Conservation (phyloP, 2,329 filamentous ascomycete species). For the Bipolaris cookei region DNA sequence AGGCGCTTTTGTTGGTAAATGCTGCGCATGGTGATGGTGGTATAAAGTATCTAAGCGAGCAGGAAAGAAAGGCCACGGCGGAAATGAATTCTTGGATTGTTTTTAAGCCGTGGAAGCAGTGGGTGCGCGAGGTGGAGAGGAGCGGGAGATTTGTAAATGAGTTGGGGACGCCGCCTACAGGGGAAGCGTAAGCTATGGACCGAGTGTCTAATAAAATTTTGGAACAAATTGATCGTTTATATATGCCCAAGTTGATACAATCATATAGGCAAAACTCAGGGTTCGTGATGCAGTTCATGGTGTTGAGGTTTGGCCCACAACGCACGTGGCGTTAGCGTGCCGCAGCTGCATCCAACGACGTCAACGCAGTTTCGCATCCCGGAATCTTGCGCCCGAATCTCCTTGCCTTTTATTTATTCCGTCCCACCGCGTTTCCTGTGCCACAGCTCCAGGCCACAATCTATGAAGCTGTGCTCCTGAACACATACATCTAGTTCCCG, state of each 20-base stretch:
- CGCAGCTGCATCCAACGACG: constrained; percentile 21
- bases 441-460: background rate
- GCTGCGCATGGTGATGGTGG: constrained; percentile 27
- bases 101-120: constrained; percentile 49
- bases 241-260: too few relatives aligned
- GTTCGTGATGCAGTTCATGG: constrained; percentile 1
- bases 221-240: too few relatives aligned
- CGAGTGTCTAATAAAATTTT: background rate
- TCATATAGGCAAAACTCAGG: background rate
- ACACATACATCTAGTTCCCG: background rate
- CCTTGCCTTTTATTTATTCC: constrained; percentile 2
- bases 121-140: constrained; percentile 47
- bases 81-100: constrained; percentile 40
- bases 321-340: constrained; percentile 26
- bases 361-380: constrained; percentile 11
- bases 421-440: background rate
- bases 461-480: background rate
- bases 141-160: constrained; percentile 45
- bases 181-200: background rate
- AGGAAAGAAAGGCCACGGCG: constrained; percentile 46
- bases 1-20: constrained; percentile 32
- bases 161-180: constrained; percentile 22
- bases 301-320: constrained; percentile 7
- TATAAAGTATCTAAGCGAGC: constrained; percentile 36
- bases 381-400: background rate